Base-by-base conservation (phyloP, 139 green algal species). In the Closterium sp. region DNA sequence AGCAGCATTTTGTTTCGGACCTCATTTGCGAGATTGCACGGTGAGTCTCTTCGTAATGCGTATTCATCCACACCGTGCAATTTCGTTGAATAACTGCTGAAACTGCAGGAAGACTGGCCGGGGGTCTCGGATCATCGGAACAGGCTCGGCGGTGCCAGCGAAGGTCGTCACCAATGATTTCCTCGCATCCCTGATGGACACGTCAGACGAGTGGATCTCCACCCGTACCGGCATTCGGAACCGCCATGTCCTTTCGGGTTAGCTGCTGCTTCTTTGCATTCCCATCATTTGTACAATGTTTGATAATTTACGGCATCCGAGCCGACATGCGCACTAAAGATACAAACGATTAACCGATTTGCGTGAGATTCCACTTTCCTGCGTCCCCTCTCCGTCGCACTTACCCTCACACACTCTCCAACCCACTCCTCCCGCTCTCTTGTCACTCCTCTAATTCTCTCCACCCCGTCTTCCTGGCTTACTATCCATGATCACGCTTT, bases 171-270 rank as follows among this genome's bases (percentile, higher is more conserved):
- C 95, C 10, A 99, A 99, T 92, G 89, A 96, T 19, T 97, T 99
- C 92, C 93, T 99, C 25, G 95, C 96, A 83, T 91, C 96, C 94
- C 94, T 98, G 2, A 96, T 99, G 43, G 98, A 99, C 12, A 99
- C 98, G 0, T 98, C 96, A 90, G 98, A 99, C 89, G 98, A 99
- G 85, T 99, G 98, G 98, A 99, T 99, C 88, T 81, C 88, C 3
- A 95, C 94, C 0, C 95, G 98, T 7, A 99, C 98, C 0, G 98
- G 98, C 85, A 99, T 96, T 43, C n/a, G 90, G 4, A 89, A 32
- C n/a, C 43, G 90, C 33, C 66, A 85, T 33, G 31, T 93, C 25
- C 38, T 93, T 1, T 89, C 88, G 2, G 89, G 89, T 92, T 36
- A 32, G 31, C 21, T 88, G 32, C 31, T 76, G 55, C 55, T 2